Percentiles rank a stretch among this genome's conserved stretches.
Conservation (phyloP, 2,329 filamentous ascomycete genomes). For the Capronia coronata region DNA sequence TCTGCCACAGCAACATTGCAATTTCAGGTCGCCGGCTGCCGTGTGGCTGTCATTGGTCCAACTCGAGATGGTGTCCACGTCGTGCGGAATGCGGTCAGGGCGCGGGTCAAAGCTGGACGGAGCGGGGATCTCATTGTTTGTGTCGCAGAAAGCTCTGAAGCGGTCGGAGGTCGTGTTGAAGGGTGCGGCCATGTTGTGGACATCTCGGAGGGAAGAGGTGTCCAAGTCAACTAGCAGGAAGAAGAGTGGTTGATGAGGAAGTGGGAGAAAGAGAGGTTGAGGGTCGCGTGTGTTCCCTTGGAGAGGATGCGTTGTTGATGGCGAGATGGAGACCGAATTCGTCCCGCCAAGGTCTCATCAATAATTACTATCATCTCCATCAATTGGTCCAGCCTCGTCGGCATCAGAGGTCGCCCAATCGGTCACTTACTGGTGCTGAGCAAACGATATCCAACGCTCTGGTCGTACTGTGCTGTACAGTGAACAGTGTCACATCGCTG, state of each 20-base stretch:
- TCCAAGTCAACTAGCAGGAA: neutral
- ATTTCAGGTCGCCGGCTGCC: constrained; percentile 15
- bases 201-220: constrained; percentile 27
- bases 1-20: constrained; percentile 75
- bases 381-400: constrained; percentile 23
- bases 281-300: constrained; percentile 2
- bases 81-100: constrained; percentile 24
- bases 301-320: neutral
- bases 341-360: constrained; percentile 5
- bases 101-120: constrained; percentile 19
- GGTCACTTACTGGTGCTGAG: constrained; percentile 11
- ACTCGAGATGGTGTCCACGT: constrained; percentile 21
- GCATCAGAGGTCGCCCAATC: constrained; percentile 1
- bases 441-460: neutral
- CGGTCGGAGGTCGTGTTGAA: constrained; percentile 22
- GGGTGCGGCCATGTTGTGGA: constrained; percentile 14
- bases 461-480: too few species aligned
- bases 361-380: too few species aligned
- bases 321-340: neutral
- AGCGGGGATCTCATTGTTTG: constrained; percentile 22
- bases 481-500: neutral
- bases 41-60: constrained; percentile 15
- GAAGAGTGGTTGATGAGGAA: neutral
- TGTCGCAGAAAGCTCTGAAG: constrained; percentile 23
- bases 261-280: neutral